phyloP scores from a whole-genome alignment of 495 filamentous ascomycete species.

The Aspergillus avenaceus region DNA sequence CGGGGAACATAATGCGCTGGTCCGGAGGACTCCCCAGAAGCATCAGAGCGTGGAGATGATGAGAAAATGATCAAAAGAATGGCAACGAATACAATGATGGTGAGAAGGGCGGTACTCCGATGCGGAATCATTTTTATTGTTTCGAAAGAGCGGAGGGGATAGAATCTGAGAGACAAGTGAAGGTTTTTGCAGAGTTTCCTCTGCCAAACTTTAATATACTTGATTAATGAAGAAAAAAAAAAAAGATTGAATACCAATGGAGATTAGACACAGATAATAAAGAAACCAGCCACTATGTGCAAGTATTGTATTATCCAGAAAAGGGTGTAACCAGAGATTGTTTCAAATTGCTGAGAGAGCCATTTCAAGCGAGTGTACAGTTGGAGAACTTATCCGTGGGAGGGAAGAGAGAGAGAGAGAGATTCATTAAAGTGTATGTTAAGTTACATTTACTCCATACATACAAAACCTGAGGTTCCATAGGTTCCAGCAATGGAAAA shows the following conservation, averaged over 20 bases:
- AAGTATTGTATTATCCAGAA: not conserved
- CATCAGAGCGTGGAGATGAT: conserved; percentile 31
- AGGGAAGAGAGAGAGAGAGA: not conserved
- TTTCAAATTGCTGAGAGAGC: too few relatives aligned
- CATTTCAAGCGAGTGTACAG: not conserved
- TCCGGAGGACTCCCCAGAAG: conserved; percentile 20
- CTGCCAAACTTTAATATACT: not conserved
- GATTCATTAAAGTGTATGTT: too few relatives aligned
- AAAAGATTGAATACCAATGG: not conserved
- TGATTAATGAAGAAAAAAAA: not conserved
- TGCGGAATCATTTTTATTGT: conserved; percentile 36
- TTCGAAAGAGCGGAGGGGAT: not conserved
- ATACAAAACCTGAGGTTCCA: too few relatives aligned
- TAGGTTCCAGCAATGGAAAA: too few relatives aligned
- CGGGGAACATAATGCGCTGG: conserved; percentile 33
- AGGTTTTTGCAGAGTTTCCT: too few relatives aligned
- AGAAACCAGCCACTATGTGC: too few relatives aligned
- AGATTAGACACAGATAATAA: not conserved
- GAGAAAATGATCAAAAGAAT: conserved; percentile 46
- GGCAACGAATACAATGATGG: conserved; percentile 39
- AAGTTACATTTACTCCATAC: too few relatives aligned
- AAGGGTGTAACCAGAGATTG: not conserved
- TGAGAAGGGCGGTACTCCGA: conserved; percentile 38
- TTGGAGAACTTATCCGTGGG: not conserved
- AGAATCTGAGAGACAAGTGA: not conserved